Percentiles rank a stretch among this genome's conserved stretches.
Conservation (phyloP, 2,329 filamentous ascomycete genomes). For the Tolypocladium pustulatum region DNA sequence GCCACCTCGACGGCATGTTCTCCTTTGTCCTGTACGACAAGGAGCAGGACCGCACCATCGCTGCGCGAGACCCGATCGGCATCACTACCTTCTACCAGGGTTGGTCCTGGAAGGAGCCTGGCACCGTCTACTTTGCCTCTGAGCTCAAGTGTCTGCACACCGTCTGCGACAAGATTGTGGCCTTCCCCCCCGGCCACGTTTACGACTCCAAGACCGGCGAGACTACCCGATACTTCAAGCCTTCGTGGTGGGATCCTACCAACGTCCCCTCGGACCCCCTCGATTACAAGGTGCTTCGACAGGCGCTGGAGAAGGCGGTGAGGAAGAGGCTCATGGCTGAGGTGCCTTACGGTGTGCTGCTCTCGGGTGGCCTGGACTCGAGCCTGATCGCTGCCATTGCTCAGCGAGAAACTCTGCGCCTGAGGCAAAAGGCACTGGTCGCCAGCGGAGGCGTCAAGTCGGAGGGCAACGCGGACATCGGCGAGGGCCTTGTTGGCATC, state of each 20-base stretch:
- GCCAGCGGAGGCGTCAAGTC: conserved; percentile 33
- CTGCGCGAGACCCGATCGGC: conserved; percentile 91
- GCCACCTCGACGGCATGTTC: conserved; percentile 97
- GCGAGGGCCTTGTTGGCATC: conserved; percentile 78
- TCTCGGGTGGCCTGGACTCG: conserved; percentile 93
- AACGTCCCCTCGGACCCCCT: conserved; percentile 71
- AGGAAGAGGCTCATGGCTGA: conserved; percentile 98
- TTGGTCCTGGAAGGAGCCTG: conserved; percentile 72
- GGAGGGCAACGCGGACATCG: conserved; percentile 41
- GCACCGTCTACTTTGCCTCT: conserved; percentile 88
- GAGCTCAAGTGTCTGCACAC: conserved; percentile 89
- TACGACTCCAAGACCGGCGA: conserved; percentile 89
- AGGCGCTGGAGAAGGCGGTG: conserved; percentile 79
- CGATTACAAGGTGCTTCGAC: conserved; percentile 72
- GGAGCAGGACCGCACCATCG: conserved; percentile 81
- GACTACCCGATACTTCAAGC: conserved; percentile 81
- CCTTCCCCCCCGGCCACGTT: conserved; percentile 90
- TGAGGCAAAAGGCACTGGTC: conserved; percentile 54
- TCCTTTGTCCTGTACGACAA: conserved; percentile 98
- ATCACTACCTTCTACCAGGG: conserved; percentile 97
- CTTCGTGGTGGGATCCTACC: conserved; percentile 79
- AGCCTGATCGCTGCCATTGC: conserved; percentile 92
- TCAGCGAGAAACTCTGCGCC: conserved; percentile 76
- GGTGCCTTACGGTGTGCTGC: conserved; percentile 90
- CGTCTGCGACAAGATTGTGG: conserved; percentile 89